Evolutionary conservation across 2,329 filamentous ascomycete genomes (phyloP), one percentile per base, ranked within the genome.

Genomic region (Xylariomycetidae sp.): DNA sequence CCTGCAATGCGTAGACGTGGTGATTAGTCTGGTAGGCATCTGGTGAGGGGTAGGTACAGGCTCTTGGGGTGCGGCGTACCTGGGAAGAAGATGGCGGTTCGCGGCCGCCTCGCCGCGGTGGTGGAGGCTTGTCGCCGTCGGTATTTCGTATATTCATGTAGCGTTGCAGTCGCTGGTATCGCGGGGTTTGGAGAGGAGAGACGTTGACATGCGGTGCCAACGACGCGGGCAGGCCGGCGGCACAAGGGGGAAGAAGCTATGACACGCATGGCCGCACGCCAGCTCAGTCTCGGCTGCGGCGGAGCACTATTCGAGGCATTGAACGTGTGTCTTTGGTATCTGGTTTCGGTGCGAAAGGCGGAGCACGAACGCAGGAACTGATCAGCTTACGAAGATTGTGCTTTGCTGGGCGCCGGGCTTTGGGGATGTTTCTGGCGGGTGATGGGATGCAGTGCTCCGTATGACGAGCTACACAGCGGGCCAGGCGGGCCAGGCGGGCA

Each of bases 11-110:
- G 28, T 18, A 29, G 19, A 19, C 12, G 24, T 13, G 20, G 29
- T 43, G 29, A 46, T 36, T 17, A 35, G 31, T n/a, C n/a, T 15
- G 29, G 25, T n/a, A 36, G 22, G 7, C 18, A 31, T 16, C 16
- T 8, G 32, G 29, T 28, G 31, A 24, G 17, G 16, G 19, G 13
- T 17, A 17, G 24, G n/a, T 12, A 15, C 42, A 44, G n/a, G n/a
- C n/a, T n/a, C n/a, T n/a, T 36, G 13, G n/a, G 10, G n/a, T 10
- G 23, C 19, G 13, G 19, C 29, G 19, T 24, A 75, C 72, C 72
- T 40, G 74, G 74, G 42, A 78, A 78, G 65, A 78, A 77, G 34
- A 78, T 67, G 38, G 74, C 74, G 35, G 74, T 78, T 49, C 65
- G 60, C 18, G 68, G 66, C 44, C 65, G 53, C 22, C 33, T 35